Conservation (phyloP, 2,329 filamentous ascomycete species). For the Sphaerulina populicola region DNA sequence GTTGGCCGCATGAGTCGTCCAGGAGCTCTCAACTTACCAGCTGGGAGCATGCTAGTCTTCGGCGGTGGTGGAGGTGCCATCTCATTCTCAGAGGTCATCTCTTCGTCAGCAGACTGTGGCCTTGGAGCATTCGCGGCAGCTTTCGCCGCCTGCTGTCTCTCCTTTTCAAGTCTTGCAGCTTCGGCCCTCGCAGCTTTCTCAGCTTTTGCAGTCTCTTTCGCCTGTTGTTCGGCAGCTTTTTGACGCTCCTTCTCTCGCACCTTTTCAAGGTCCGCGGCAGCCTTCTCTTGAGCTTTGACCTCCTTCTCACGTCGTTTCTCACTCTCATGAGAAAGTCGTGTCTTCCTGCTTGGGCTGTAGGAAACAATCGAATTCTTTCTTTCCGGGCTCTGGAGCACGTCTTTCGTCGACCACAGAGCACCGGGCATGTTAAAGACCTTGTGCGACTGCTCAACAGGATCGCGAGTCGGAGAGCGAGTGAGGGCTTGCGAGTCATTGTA, state of each 20-base stretch:
- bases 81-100: constrained; percentile 38
- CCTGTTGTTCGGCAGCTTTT: constrained; percentile 53
- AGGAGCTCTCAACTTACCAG: constrained; percentile 32
- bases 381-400: constrained; percentile 20
- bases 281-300: constrained; percentile 53
- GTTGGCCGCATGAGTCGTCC: constrained; percentile 34
- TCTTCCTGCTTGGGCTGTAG: constrained; percentile 39
- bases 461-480: constrained; percentile 14
- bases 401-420: constrained; percentile 27
- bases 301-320: constrained; percentile 57
- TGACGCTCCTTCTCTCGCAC: constrained; percentile 62
- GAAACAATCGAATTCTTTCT: constrained; percentile 25
- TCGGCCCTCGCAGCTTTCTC: constrained; percentile 35
- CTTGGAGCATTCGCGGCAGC: constrained; percentile 16
- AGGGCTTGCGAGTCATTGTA: constrained; percentile 23
- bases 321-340: constrained; percentile 52
- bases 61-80: constrained; percentile 56
- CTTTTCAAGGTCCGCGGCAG: constrained; percentile 58
- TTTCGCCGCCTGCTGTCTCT: constrained; percentile 25
- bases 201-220: constrained; percentile 34
- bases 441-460: constrained; percentile 13
- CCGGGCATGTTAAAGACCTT: constrained; percentile 30
- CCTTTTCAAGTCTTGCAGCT: constrained; percentile 32
- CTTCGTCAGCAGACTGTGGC: constrained; percentile 31
- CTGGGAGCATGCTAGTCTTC: constrained; percentile 37